These are phyloP conservation scores for Apiospora marii DNA, from an alignment of 2,329 filamentous ascomycete species.

Conservation along the genomic window DNA sequence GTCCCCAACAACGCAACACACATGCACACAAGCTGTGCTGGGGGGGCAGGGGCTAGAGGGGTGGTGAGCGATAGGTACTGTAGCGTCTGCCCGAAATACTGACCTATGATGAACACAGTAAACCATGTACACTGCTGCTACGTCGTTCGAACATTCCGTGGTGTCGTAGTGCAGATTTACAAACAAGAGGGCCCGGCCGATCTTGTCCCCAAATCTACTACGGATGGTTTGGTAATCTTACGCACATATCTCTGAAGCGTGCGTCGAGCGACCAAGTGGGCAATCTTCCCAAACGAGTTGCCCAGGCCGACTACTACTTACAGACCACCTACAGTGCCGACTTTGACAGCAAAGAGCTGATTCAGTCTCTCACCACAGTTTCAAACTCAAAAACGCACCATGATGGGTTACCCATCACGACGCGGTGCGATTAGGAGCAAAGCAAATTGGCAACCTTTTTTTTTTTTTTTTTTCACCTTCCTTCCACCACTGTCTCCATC, in stretches of 20 bases:
- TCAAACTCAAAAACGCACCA: slow-evolving; percentile 19
- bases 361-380: slow-evolving; percentile 17
- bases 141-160: background rate
- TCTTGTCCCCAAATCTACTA: slow-evolving; percentile 19
- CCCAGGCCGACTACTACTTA: background rate
- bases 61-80: background rate
- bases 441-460: slow-evolving; percentile 14
- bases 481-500: background rate
- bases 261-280: background rate
- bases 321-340: background rate
- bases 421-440: slow-evolving; percentile 7
- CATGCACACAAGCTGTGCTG: background rate
- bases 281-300: background rate
- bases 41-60: background rate
- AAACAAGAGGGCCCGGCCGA: slow-evolving; percentile 9
- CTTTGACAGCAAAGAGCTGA: background rate
- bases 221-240: slow-evolving; percentile 16
- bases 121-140: background rate
- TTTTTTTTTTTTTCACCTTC: background rate
- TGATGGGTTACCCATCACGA: slow-evolving; percentile 11
- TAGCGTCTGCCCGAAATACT: background rate
- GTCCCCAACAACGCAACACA: background rate
- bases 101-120: background rate
- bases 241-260: background rate
- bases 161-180: slow-evolving; percentile 5